Percentiles rank a stretch among this genome's conserved stretches.
Conservation (phyloP, 164 flowering plant genomes). For the Berberis vulgaris region DNA sequence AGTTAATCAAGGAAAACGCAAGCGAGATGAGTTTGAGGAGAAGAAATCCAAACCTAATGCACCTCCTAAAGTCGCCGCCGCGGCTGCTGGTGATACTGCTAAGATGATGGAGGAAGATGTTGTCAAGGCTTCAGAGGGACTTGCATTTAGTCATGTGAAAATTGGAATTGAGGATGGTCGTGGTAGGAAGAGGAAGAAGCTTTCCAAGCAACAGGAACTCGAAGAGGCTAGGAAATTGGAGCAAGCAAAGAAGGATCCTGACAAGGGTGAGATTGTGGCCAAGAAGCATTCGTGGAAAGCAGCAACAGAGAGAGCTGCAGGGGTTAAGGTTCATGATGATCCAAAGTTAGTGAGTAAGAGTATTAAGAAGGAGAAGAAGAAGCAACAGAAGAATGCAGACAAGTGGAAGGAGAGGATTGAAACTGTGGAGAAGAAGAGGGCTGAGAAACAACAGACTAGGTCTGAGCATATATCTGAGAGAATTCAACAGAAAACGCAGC, state of each 20-base stretch:
- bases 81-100: no score
- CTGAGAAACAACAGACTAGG: conserved; percentile 62
- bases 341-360: conserved; percentile 60
- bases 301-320: conserved; percentile 66
- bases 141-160: conserved; percentile 58
- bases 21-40: conserved; percentile 28
- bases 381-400: conserved; percentile 53
- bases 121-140: conserved; percentile 37
- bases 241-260: conserved; percentile 70
- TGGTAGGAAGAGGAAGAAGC: conserved; percentile 50
- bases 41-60: conserved; percentile 1
- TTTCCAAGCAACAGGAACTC: conserved; percentile 58
- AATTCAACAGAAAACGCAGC: conserved; percentile 56
- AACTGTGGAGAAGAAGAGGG: conserved; percentile 37
- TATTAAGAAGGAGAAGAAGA: conserved; percentile 71
- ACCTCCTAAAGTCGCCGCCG: no score
- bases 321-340: conserved; percentile 79
- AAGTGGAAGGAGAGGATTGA: conserved; percentile 84
- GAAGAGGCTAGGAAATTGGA: conserved; percentile 50
- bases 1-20: conserved; percentile 30
- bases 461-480: conserved; percentile 49
- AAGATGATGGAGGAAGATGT: conserved; percentile 29
- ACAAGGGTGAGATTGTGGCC: conserved; percentile 38
- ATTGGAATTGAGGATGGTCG: conserved; percentile 39
- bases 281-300: conserved; percentile 68